A percentile compares a stretch with the other conserved stretches of the same genome.
phyloP scores from a whole-genome alignment of 768 basidiomycete genomes.

The Phallus indusiatus region DNA sequence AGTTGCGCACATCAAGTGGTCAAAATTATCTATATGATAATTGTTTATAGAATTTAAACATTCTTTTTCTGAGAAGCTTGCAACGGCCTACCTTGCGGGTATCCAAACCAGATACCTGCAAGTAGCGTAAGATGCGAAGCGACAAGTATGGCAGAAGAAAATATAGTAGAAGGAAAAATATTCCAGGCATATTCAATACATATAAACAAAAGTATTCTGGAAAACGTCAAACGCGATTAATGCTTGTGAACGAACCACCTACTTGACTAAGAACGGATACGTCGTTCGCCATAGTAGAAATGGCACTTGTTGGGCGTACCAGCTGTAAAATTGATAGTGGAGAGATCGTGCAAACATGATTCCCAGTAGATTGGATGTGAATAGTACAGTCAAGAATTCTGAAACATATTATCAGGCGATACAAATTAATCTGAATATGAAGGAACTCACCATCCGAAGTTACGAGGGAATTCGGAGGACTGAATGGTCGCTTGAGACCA shows the following conservation, averaged over 20 bases:
- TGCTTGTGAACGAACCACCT: constrained; percentile 18
- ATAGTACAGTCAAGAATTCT: constrained; percentile 77
- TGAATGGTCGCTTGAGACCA: constrained; percentile 43
- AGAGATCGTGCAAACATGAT: constrained; percentile 87
- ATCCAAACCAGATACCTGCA: constrained; percentile 45
- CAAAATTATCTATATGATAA: no score
- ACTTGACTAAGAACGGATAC: constrained; percentile 58
- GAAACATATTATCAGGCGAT: constrained; percentile 4
- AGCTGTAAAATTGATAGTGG: constrained; percentile 97
- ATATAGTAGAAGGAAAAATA: constrained; percentile 66
- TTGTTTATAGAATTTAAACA: no score
- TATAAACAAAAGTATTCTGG: constrained; percentile 49
- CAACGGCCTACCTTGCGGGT: constrained; percentile 23
- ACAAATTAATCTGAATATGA: background rate
- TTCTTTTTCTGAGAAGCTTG: background rate
- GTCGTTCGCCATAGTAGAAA: constrained; percentile 69
- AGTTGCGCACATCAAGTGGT: no score
- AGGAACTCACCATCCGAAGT: constrained; percentile 54
- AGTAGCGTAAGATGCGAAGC: constrained; percentile 43
- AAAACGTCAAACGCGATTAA: constrained; percentile 8
- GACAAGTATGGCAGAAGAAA: constrained; percentile 52
- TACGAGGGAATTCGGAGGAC: constrained; percentile 38
- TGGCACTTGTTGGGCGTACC: constrained; percentile 91
- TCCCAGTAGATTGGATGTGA: constrained; percentile 88
- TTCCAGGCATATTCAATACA: constrained; percentile 85